Evolutionary conservation across 495 filamentous ascomycete species (phyloP), one percentile per base, ranked within the genome.

Genomic region (Tuber calosporum): DNA sequence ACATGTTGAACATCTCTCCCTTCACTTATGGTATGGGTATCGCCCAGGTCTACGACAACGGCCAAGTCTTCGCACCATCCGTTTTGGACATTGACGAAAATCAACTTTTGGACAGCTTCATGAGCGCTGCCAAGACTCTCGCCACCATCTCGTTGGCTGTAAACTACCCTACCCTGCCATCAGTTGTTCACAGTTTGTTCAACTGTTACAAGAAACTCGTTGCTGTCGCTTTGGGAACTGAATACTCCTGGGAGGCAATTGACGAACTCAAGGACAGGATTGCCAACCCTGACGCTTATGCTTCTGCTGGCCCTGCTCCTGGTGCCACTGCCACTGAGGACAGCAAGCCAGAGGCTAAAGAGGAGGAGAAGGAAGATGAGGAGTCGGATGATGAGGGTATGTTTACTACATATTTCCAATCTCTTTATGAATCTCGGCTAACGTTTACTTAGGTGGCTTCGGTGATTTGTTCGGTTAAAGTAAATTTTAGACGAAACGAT

Each of bases 21-120:
- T 99, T 98, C 90, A 99, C 96, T 82, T 99, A 99, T 86, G 95
- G 95, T 86, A 96, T 99, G 93, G 90, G 90, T 83, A 91, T 99
- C 80, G 38, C 87, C 58, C 96, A 98, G 87, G 90, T 99, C 82
- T 99, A 99, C 88, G 92, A 98, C 85, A 85, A 92, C 78, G 95
- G 95, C 78, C 94, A 98, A 87, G 88, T 88, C 80, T 99, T 99
- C 88, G 83, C 87, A 75, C 84, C 93, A 58, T 84, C 82, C 69
- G 92, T 99, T 77, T 87, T 99, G 70, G 95, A 99, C 83, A 96
- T 99, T 82, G 86, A 91, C 81, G 95, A 98, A 85, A 87, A 89
- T 30, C 93, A 97, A 86, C 90, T 99, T 75, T 87, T 99, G 72
- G 89, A 90, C 85, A 83, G 90, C 66, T 92, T 99, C 88, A 84